Evolutionary conservation across 2,329 filamentous ascomycete genomes (phyloP).

Genomic region (Basipetospora chlamydospora): DNA sequence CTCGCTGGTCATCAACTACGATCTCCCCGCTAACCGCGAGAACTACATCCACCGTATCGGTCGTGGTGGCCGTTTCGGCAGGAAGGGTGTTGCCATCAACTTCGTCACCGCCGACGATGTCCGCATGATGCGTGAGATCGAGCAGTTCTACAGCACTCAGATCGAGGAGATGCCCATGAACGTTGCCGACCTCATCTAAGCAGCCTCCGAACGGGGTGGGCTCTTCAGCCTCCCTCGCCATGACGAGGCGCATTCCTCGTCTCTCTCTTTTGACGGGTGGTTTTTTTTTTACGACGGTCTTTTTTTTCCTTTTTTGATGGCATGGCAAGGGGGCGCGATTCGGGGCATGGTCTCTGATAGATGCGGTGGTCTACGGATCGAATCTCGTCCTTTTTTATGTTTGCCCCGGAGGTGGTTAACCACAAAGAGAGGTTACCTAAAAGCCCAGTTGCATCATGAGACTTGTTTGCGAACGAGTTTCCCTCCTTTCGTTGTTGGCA

Average conservation of each 20-base stretch:
- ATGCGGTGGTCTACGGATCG: constrained; percentile 4
- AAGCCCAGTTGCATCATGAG: constrained; percentile 4
- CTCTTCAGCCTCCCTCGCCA: too few species aligned
- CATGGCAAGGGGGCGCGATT: neutral
- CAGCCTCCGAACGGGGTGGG: neutral
- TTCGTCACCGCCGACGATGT: constrained; percentile 98
- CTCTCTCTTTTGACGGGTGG: neutral
- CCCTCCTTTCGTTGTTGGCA: constrained; percentile 1
- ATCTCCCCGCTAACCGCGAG: constrained; percentile 95
- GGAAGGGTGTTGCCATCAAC: constrained; percentile 99
- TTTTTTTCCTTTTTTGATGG: neutral
- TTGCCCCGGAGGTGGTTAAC: constrained; percentile 1
- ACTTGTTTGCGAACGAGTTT: neutral
- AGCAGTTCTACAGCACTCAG: constrained; percentile 99
- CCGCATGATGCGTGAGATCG: constrained; percentile 99
- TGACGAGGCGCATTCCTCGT: neutral
- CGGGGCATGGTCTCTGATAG: constrained; percentile 3
- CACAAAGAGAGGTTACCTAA: constrained; percentile 5
- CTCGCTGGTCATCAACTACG: constrained; percentile 99
- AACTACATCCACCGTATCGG: constrained; percentile 99
- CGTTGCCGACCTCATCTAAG: constrained; percentile 59
- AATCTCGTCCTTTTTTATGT: constrained; percentile 1
- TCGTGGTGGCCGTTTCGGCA: constrained; percentile 98
- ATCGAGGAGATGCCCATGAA: constrained; percentile 99
- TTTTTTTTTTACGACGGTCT: neutral